Evolutionary conservation across 2,329 filamentous ascomycete genomes (phyloP), one percentile per base, ranked within the genome.

Genomic region (Epichloe scottii): DNA sequence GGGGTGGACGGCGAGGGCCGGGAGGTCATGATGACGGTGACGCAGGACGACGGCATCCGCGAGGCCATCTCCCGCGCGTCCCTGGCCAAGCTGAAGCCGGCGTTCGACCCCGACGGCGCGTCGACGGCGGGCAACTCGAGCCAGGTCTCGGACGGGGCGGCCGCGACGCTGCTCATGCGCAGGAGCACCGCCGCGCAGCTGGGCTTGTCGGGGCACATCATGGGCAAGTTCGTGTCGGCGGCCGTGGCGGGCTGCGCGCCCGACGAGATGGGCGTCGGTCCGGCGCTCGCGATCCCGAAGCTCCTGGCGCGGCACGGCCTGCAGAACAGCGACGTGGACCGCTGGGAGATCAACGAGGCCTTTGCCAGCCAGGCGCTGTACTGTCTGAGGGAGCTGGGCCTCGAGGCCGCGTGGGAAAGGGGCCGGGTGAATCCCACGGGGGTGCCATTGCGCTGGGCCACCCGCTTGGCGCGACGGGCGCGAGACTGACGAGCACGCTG

Each of bases 331-430:
- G 88, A 96, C 52, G 79, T 97, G 0, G 78, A 84, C 37, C 73
- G 93, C 10, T 96, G 89, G 89, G 90, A 96, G 73, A 85, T 96
- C 67, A 96, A 96, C 67, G 90, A 96, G 77, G 81, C 81, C 6
- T 84, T 84, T 66, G 81, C 81, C 3, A 81, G 77, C 59, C 81
- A 84, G 67, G 73, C 78, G 1, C 67, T 85, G 5, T 76, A 95
- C 69, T 90, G 85, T 59, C 70, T 91, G 44, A 72, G 88, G 54
- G 77, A 81, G 60, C 63, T 93, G 11, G 85, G 82, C 0, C 70
- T 91, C 19, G 82, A 82, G 65, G 64, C 70, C 60, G 79, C 62
- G 57, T 81, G 74, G 70, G 76, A 83, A 58, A 69, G 78, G 51
- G 79, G 79, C 7, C 84, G 78, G 68, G 85, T 96, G 17, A 97